Percentiles rank a stretch among this genome's conserved stretches.
These are phyloP conservation scores for Vicia villosa DNA, from an alignment of 306 rosid genomes.

Conservation along the genomic window DNA sequence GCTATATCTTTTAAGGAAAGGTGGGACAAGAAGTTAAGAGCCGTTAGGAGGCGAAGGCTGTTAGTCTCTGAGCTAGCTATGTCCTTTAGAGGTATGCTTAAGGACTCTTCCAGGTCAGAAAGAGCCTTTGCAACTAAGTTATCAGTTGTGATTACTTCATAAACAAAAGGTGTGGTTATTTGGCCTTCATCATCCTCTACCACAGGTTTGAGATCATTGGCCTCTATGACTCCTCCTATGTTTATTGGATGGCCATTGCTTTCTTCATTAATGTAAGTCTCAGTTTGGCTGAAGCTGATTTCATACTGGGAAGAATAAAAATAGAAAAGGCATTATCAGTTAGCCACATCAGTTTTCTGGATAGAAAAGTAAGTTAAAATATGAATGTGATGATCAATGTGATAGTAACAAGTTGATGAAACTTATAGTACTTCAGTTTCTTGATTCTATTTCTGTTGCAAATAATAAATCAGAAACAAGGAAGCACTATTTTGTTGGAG, in stretches of 20 bases:
- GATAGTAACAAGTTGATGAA: background rate
- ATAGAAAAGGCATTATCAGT: background rate
- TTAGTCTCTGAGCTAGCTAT: conserved; percentile 30
- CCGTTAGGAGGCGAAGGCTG: conserved; percentile 21
- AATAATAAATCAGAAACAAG: background rate
- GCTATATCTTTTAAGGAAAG: conserved; percentile 25
- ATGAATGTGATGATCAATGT: background rate
- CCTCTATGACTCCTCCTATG: background rate
- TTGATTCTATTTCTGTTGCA: background rate
- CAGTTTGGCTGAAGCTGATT: background rate
- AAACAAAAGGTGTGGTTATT: background rate
- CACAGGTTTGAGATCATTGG: background rate
- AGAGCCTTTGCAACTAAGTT: conserved; percentile 19
- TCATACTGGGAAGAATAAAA: conserved; percentile 7
- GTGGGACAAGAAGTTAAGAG: conserved; percentile 41
- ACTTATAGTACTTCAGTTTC: background rate
- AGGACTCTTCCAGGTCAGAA: conserved; percentile 22
- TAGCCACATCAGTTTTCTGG: background rate
- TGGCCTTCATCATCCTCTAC: background rate
- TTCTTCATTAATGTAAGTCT: background rate
- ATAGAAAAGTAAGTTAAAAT: background rate
- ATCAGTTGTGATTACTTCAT: conserved; percentile 3
- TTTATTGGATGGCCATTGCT: background rate
- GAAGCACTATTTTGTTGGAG: background rate
- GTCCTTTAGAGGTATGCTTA: conserved; percentile 35